Evolutionary conservation across 306 rosid genomes (phyloP), one percentile per base, ranked within the genome.

Genomic region (Cyamopsis tetragonoloba): DNA sequence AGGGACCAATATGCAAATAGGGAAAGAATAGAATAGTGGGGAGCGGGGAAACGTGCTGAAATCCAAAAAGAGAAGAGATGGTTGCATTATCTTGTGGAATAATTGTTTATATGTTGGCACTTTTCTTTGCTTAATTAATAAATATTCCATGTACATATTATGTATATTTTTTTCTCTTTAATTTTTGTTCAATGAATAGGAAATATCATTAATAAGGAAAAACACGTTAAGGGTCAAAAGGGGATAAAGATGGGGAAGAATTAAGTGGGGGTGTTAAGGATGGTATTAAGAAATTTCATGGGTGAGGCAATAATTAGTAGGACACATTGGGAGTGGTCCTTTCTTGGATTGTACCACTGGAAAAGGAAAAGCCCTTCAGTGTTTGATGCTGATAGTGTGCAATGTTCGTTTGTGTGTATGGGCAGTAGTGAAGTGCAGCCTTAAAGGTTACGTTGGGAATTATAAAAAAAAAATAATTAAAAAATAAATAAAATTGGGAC

Each of bases 291-390:
- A 63, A 85, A 83, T 78, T 60, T 74, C 51, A 83, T 72, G 85
- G 83, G 55, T 65, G 73, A 69, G 48, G 80, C 85, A 87, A 84
- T 92, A 64, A 86, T 87, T 86, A 78, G 87, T 81, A 67, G 88
- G 92, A 78, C 35, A 50, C 15, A 15, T 65, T 50, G 55, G 51
- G n/a, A n/a, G 82, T 78, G 89, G 93, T 84, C 93, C 91, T 73
- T 15, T 72, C 6, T 47, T 31, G 27, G 72, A 82, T 55, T 61
- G 73, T 77, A 35, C 5, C 75, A 39, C 38, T 51, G 59, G 70
- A 74, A 73, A 62, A 62, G 67, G 48, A 69, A 71, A 66, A n/a
- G n/a, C 22, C 46, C 28, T 39, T n/a, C n/a, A n/a, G n/a, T n/a
- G n/a, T n/a, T 74, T 81, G 86, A 84, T 66, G 81, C 37, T 71